Percentiles rank a stretch among this genome's conserved stretches.
Evolutionary conservation across 1,284 basidiomycete species (phyloP).

Genomic region (Trichosporon sp.): DNA sequence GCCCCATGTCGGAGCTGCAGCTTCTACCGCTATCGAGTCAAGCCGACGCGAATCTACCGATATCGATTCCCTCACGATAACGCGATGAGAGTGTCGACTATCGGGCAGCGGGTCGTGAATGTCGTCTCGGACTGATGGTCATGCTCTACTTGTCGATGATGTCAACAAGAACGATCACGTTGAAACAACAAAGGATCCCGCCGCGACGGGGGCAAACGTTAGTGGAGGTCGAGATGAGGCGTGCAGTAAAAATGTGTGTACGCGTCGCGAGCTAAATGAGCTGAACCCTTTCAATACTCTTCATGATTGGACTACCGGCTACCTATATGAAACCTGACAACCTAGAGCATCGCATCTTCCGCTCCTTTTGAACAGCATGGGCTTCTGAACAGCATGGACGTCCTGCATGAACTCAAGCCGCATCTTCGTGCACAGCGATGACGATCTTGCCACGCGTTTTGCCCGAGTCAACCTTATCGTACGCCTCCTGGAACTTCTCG

Average conservation of each 20-base stretch:
- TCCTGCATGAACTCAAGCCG: neutral
- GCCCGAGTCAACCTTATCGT: slow-evolving; percentile 25
- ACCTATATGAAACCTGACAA: neutral
- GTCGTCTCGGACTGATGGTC: neutral
- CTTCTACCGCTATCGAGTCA: neutral
- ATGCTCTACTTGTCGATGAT: neutral
- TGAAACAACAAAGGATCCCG: slow-evolving; percentile 10
- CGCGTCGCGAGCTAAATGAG: slow-evolving; percentile 7
- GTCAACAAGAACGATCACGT: slow-evolving; percentile 1
- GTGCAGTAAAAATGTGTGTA: neutral
- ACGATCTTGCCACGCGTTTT: slow-evolving; percentile 29
- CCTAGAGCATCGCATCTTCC: neutral
- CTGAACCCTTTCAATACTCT: neutral
- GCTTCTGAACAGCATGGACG: neutral
- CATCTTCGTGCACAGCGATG: slow-evolving; percentile 23
- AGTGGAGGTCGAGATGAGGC: neutral
- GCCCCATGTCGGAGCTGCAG: slow-evolving; percentile 1
- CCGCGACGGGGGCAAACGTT: slow-evolving; percentile 4
- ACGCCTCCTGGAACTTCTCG: slow-evolving; percentile 25
- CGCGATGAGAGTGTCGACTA: neutral
- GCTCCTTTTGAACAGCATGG: neutral
- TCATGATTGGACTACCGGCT: neutral
- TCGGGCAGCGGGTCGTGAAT: neutral
- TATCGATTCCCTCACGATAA: neutral
- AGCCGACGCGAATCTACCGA: neutral